These are phyloP conservation scores for Datisca glomerata DNA, from an alignment of 306 rosid genomes.

Conservation along the genomic window DNA sequence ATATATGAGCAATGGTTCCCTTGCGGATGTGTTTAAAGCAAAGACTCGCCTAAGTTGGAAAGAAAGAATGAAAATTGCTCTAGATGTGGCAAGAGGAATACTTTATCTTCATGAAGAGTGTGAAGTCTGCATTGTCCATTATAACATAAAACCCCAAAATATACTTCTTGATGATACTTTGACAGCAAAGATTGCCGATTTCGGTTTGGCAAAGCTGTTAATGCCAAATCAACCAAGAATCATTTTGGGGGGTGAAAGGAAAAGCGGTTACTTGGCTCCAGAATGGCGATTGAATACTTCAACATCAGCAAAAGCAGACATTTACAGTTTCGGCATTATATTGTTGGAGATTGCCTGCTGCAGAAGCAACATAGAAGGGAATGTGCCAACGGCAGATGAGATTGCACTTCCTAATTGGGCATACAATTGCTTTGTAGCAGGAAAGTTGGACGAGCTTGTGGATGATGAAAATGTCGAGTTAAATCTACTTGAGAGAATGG, in stretches of 20 bases:
- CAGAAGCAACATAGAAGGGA: conserved; percentile 5
- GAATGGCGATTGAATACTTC: not conserved
- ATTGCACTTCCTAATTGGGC: conserved; percentile 10
- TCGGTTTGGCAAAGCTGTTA: not conserved
- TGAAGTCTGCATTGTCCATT: not conserved
- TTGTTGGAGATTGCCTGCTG: conserved; percentile 7
- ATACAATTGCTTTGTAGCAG: conserved; percentile 1
- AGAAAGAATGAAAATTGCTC: not conserved
- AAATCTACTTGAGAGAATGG: conserved; percentile 6
- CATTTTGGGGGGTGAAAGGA: not conserved
- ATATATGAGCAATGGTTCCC: conserved; percentile 1
- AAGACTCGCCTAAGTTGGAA: not conserved
- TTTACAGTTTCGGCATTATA: not conserved
- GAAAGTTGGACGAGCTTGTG: conserved; percentile 3
- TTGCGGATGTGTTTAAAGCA: not conserved
- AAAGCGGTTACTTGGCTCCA: not conserved
- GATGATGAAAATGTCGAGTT: not conserved
- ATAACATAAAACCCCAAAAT: not conserved
- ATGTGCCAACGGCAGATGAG: conserved; percentile 6
- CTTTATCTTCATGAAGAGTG: conserved; percentile 2
- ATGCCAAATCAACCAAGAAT: not conserved
- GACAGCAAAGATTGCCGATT: not conserved
- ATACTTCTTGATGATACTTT: not conserved
- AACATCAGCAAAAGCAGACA: not conserved
- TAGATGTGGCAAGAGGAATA: not conserved